Conservation (phyloP, 2,329 filamentous ascomycete genomes). For the Beauveria sp. region DNA sequence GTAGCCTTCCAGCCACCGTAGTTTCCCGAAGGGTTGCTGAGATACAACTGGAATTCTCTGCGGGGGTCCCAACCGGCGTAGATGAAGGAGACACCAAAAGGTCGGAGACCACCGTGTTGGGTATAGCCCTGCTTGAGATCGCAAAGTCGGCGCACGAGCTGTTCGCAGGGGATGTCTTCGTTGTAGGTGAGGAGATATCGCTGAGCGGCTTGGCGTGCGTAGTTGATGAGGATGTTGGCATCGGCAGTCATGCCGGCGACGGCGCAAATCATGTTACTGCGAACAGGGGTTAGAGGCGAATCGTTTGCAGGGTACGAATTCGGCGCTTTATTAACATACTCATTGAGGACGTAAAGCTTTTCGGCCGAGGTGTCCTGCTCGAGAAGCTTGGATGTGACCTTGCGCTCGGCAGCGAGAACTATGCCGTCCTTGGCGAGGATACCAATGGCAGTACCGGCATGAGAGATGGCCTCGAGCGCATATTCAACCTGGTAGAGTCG, state of each 20-base stretch:
- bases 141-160: constrained; percentile 91
- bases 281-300: not conserved
- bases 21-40: constrained; percentile 97
- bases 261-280: constrained; percentile 98
- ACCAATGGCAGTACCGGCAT: constrained; percentile 92
- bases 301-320: not conserved
- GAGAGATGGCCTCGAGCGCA: constrained; percentile 96
- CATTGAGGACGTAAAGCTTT: constrained; percentile 99
- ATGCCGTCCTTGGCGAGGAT: constrained; percentile 98
- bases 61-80: constrained; percentile 97
- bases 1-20: constrained; percentile 99
- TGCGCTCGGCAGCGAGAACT: constrained; percentile 93
- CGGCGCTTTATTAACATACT: constrained; percentile 51
- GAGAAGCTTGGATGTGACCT: constrained; percentile 97
- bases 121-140: constrained; percentile 99
- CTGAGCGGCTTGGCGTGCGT: constrained; percentile 93
- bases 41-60: constrained; percentile 96
- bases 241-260: constrained; percentile 99
- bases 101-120: constrained; percentile 94
- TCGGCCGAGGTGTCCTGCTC: constrained; percentile 99
- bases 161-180: constrained; percentile 98
- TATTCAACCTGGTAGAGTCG: constrained; percentile 99
- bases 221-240: constrained; percentile 99
- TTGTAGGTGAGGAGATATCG: constrained; percentile 98
- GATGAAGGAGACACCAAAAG: constrained; percentile 98